A percentile compares a stretch with the other conserved stretches of the same genome.
Evolutionary conservation across 495 filamentous ascomycete species (phyloP).

Genomic region (Hypoxylon subgilvum): DNA sequence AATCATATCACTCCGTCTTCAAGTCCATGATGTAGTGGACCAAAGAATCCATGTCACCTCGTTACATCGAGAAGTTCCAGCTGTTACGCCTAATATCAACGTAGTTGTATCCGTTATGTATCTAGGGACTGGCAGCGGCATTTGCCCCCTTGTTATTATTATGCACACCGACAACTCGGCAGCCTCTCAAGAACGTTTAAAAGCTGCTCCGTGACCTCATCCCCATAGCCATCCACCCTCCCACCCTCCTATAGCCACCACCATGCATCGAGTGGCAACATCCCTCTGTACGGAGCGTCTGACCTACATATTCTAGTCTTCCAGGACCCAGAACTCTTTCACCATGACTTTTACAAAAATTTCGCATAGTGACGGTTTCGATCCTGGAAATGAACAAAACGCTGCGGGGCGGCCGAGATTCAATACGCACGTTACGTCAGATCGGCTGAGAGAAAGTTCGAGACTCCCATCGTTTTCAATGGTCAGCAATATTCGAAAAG

Average conservation of each 20-base stretch:
- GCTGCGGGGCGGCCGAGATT: constrained; percentile 49
- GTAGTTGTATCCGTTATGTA: constrained; percentile 1
- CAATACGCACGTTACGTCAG: constrained; percentile 51
- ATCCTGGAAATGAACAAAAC: constrained; percentile 18
- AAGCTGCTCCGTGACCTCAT: constrained; percentile 35
- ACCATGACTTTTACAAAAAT: constrained; percentile 35
- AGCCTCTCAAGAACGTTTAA: constrained; percentile 1
- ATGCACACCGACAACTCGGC: constrained; percentile 6
- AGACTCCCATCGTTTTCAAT: constrained; percentile 42
- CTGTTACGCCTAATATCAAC: background rate
- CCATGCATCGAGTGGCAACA: constrained; percentile 25
- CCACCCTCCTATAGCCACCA: constrained; percentile 12
- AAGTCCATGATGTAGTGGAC: constrained; percentile 36
- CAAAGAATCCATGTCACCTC: constrained; percentile 16
- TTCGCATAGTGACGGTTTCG: constrained; percentile 21
- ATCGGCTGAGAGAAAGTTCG: constrained; percentile 53
- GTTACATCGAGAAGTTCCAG: constrained; percentile 8
- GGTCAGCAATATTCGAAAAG: constrained; percentile 46
- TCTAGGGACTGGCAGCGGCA: background rate
- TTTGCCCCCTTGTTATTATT: constrained; percentile 8
- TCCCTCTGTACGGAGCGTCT: constrained; percentile 3
- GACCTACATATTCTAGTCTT: constrained; percentile 4
- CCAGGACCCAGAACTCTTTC: constrained; percentile 5
- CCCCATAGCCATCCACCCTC: constrained; percentile 15
- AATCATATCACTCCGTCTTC: constrained; percentile 15